phyloP scores from a whole-genome alignment of 78 protist genomes.

The Dictyostelium firmibasis region DNA sequence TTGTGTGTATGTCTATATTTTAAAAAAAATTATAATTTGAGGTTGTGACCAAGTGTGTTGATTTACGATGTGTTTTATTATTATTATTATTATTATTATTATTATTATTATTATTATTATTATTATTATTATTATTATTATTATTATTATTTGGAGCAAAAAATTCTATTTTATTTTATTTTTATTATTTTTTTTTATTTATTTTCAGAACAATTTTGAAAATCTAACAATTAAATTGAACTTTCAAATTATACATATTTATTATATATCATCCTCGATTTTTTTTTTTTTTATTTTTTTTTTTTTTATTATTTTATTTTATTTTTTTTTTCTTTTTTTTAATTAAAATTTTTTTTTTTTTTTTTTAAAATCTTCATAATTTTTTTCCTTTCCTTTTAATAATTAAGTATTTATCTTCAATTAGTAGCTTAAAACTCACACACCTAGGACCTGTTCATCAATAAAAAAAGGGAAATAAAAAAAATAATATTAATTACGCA shows the following conservation, averaged over 20 bases:
- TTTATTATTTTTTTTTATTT: background rate
- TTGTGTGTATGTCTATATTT: background rate
- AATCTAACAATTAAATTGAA: background rate
- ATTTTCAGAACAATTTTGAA: background rate
- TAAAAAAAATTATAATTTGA: background rate
- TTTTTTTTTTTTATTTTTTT: no score
- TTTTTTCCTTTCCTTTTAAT: no score
- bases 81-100: background rate
- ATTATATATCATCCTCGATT: background rate
- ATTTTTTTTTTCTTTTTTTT: no score
- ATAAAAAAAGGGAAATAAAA: no score
- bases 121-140: no score
- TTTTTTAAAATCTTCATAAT: no score
- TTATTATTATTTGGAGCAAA: background rate
- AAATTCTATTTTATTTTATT: background rate
- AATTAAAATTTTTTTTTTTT: no score
- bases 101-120: background rate
- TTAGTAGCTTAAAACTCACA: background rate
- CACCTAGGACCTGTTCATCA: background rate
- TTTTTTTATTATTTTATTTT: no score
- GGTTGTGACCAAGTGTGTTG: background rate
- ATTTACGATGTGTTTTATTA: background rate
- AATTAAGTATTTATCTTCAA: background rate
- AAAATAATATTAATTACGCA: background rate
- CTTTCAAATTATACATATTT: background rate